Conservation (phyloP, 768 basidiomycete species). For the Lentinus brumalis region DNA sequence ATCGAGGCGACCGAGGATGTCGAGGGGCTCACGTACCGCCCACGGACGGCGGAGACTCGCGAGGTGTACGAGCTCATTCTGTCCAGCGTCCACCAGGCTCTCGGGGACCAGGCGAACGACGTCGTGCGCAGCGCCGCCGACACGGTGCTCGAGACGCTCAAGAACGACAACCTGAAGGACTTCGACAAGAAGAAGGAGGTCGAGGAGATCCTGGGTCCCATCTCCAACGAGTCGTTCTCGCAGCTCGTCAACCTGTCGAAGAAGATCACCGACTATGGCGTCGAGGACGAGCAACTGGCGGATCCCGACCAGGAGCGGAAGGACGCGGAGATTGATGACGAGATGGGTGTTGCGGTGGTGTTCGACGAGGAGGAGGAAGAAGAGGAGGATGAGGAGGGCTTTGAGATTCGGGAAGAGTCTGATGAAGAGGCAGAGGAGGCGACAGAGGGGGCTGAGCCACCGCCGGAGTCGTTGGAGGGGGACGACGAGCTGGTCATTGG, state of each 20-base stretch:
- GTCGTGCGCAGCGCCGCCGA: slow-evolving; percentile 97
- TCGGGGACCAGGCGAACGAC: slow-evolving; percentile 96
- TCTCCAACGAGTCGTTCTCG: slow-evolving; percentile 76
- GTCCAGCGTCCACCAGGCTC: slow-evolving; percentile 73
- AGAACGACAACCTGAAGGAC: slow-evolving; percentile 87
- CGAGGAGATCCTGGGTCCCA: slow-evolving; percentile 69
- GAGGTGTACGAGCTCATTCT: slow-evolving; percentile 94
- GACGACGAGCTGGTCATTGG: slow-evolving; percentile 80
- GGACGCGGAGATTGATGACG: slow-evolving; percentile 92
- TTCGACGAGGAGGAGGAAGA: slow-evolving; percentile 98
- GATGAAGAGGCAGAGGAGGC: slow-evolving; percentile 75
- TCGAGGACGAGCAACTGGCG: slow-evolving; percentile 76
- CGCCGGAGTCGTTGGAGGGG: slow-evolving; percentile 48
- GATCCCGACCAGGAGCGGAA: slow-evolving; percentile 82
- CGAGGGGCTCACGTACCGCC: slow-evolving; percentile 91
- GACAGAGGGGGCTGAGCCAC: slow-evolving; percentile 47
- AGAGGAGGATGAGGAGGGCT: slow-evolving; percentile 87
- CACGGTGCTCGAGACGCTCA: slow-evolving; percentile 82
- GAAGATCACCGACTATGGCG: slow-evolving; percentile 95
- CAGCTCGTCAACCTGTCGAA: slow-evolving; percentile 85
- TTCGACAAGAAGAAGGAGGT: slow-evolving; percentile 98
- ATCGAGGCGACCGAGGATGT: slow-evolving; percentile 93
- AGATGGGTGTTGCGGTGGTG: slow-evolving; percentile 95
- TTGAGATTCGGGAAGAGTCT: slow-evolving; percentile 80
- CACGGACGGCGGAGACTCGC: slow-evolving; percentile 90